A percentile compares a stretch with the other conserved stretches of the same genome.
Evolutionary conservation across 495 filamentous ascomycete genomes (phyloP).

Genomic region (Cetradonia linearis): DNA sequence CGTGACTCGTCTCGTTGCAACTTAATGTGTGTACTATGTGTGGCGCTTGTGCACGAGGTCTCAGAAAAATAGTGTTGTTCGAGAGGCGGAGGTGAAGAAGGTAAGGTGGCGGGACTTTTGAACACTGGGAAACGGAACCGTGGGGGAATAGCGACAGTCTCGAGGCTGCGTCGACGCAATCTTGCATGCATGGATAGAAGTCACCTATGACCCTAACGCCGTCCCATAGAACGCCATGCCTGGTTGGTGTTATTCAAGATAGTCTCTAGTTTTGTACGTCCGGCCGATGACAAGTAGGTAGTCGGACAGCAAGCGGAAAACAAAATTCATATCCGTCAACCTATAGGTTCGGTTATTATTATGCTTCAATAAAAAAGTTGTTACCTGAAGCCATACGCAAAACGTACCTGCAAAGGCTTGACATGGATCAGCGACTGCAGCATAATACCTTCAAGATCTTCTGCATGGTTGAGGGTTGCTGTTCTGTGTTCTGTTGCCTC

Average conservation of each 20-base stretch:
- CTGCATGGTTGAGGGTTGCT: conserved; percentile 43
- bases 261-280: not conserved
- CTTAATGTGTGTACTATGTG: conserved; percentile 1
- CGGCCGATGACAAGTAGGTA: not conserved
- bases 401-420: not conserved
- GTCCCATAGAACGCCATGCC: not conserved
- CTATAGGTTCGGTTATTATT: not conserved
- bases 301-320: not conserved
- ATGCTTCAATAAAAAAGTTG: not conserved
- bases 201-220: not conserved
- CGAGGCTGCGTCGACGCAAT: not conserved
- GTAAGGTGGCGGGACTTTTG: conserved; percentile 7
- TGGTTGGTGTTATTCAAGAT: not conserved
- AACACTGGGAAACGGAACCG: not conserved
- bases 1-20: conserved; percentile 16
- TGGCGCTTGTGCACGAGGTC: conserved; percentile 4
- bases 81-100: conserved; percentile 10
- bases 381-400: not conserved
- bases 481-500: conserved; percentile 35
- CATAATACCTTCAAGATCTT: conserved; percentile 77
- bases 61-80: not conserved
- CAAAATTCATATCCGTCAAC: not conserved
- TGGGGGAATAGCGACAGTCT: conserved; percentile 11
- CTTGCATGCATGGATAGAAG: conserved; percentile 4
- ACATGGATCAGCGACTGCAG: conserved; percentile 52